Evolutionary conservation across 257 asterid genomes (phyloP).

Genomic region (Solanum bulbocastanum): DNA sequence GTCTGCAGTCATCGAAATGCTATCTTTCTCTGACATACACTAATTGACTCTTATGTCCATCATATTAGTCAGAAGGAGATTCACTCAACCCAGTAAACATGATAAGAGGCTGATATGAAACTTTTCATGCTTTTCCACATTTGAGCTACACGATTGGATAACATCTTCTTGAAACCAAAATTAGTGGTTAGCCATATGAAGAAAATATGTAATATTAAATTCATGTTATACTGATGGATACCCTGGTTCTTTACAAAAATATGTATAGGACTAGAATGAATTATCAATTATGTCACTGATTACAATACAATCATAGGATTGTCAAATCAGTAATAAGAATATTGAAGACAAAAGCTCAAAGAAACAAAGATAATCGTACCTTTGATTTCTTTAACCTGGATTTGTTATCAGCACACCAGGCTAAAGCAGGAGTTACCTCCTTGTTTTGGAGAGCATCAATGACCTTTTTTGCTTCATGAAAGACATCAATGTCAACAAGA

Average conservation of each 20-base stretch:
- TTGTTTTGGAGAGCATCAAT: conserved; percentile 86
- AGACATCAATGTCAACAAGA: conserved; percentile 90
- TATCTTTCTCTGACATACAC: not conserved
- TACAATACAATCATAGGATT: not conserved
- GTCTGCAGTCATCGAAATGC: not conserved
- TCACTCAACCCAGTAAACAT: not conserved
- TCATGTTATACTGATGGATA: not conserved
- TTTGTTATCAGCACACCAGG: conserved; percentile 98
- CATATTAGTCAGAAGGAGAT: not conserved
- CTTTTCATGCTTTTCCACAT: not conserved
- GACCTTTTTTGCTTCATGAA: conserved; percentile 86
- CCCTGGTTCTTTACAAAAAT: not conserved
- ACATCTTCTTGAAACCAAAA: not conserved
- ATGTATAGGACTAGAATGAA: not conserved
- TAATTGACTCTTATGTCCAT: not conserved
- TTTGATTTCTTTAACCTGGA: conserved; percentile 89
- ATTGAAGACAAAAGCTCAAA: not conserved
- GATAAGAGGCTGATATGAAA: not conserved
- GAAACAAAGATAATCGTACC: conserved; percentile 27
- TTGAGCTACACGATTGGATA: not conserved
- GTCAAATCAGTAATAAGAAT: not conserved
- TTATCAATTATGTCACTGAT: not conserved
- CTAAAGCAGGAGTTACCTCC: conserved; percentile 88
- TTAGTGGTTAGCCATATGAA: not conserved
- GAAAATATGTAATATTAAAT: not conserved